Evolutionary conservation across 176 grass and related monocot species (phyloP).

Genomic region (Neostapfia colusana): DNA sequence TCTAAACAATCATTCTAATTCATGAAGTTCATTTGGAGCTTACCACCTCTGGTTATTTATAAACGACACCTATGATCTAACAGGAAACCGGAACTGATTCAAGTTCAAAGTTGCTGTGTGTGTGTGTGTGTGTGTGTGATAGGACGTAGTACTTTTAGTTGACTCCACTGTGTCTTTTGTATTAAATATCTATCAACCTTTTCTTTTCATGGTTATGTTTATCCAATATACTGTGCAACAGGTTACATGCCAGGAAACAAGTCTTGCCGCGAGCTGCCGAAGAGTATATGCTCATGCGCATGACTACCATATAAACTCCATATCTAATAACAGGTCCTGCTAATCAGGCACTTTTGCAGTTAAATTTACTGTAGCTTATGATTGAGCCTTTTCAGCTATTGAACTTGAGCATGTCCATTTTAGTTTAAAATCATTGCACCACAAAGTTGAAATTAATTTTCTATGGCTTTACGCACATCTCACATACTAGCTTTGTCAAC

Average conservation of each 20-base stretch:
- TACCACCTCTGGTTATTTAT: not conserved
- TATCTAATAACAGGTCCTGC: slow-evolving; percentile 93
- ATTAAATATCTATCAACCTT: not conserved
- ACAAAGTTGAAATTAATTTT: slow-evolving; percentile 11
- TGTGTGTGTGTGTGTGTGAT: too few relatives aligned
- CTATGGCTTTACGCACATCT: not conserved
- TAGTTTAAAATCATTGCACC: slow-evolving; percentile 1
- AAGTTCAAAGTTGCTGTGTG: too few relatives aligned
- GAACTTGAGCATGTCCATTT: not conserved
- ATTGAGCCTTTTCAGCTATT: not conserved
- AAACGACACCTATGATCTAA: not conserved
- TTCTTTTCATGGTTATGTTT: slow-evolving; percentile 32
- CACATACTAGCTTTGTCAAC: not conserved
- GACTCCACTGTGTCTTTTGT: not conserved
- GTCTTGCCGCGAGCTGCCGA: slow-evolving; percentile 66
- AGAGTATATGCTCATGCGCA: slow-evolving; percentile 96
- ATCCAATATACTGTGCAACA: slow-evolving; percentile 19
- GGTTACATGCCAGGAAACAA: slow-evolving; percentile 79
- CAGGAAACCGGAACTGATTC: not conserved
- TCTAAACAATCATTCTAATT: slow-evolving; percentile 14
- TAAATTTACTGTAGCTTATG: not conserved
- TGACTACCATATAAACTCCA: slow-evolving; percentile 99
- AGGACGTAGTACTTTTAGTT: slow-evolving; percentile 15
- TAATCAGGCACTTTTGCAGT: slow-evolving; percentile 26
- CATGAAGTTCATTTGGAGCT: not conserved